These are phyloP conservation scores for Solanum clarkiae DNA, from an alignment of 257 asterid species.

Conservation along the genomic window DNA sequence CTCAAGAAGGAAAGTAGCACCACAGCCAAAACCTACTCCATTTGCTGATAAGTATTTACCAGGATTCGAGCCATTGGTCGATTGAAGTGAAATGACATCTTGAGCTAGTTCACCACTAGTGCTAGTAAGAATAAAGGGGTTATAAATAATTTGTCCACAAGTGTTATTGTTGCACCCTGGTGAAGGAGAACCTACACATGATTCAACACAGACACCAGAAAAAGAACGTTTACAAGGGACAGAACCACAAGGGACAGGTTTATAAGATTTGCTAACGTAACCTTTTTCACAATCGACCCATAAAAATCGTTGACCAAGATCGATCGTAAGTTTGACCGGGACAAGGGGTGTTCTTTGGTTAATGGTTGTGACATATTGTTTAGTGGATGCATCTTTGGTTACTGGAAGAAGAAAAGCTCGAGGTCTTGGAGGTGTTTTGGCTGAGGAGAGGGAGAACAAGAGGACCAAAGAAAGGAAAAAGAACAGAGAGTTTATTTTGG, in stretches of 20 bases:
- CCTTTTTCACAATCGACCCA: conserved; percentile 25
- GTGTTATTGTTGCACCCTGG: neutral
- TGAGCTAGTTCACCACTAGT: neutral
- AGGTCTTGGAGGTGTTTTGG: conserved; percentile 1
- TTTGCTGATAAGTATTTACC: neutral
- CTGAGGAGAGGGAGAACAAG: neutral
- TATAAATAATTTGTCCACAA: neutral
- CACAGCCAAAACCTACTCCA: neutral
- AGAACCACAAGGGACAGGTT: conserved; percentile 6
- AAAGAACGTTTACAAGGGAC: conserved; percentile 10
- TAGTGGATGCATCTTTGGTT: conserved; percentile 10
- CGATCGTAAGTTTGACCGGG: conserved; percentile 5
- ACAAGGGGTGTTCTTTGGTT: conserved; percentile 20
- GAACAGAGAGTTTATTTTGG: neutral
- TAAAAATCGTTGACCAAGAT: conserved; percentile 23
- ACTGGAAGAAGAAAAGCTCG: conserved; percentile 11
- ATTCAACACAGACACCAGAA: neutral
- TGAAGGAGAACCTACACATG: neutral
- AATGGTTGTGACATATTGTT: conserved; percentile 4
- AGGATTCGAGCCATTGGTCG: neutral
- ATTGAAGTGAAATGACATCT: neutral
- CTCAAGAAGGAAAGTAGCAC: neutral
- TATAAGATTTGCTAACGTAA: conserved; percentile 9
- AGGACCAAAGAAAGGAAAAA: neutral
- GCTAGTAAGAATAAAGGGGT: neutral